Percentiles rank a stretch among this genome's conserved stretches.
Conservation (phyloP, 208 protist species). For the Blastocrithidia nonstop region DNA sequence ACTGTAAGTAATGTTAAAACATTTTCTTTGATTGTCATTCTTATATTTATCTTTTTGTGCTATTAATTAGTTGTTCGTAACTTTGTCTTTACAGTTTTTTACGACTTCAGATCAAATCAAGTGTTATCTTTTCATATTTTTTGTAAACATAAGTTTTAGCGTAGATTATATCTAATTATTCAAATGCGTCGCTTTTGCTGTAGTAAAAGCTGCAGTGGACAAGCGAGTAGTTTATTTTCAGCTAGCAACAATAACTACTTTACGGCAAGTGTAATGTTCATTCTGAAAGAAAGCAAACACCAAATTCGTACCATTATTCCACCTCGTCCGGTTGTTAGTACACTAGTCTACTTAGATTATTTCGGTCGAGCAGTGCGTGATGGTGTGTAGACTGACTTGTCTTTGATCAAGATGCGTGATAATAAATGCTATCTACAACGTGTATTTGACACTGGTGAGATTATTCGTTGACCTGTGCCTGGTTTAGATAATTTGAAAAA, state of each 20-base stretch:
- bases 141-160: no score
- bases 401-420: constrained; percentile 69
- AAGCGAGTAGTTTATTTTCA: no score
- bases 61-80: no score
- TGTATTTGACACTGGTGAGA: constrained; percentile 55
- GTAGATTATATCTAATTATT: no score
- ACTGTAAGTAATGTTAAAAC: no score
- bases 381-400: constrained; percentile 52
- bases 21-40: no score
- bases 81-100: no score
- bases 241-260: not conserved
- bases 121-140: no score
- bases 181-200: not conserved
- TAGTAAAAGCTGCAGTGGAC: not conserved
- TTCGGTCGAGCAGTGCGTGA: constrained; percentile 36
- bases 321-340: constrained; percentile 65
- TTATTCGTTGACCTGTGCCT: constrained; percentile 65
- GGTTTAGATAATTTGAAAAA: constrained; percentile 72
- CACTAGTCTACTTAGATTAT: constrained; percentile 62
- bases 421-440: constrained; percentile 87
- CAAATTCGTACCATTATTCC: constrained; percentile 68
- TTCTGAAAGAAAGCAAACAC: constrained; percentile 5
- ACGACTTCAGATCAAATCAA: no score
- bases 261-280: not conserved
- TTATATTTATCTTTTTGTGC: no score